Conservation (phyloP, 768 basidiomycete species). For the Cystofilobasidium bisporidii region DNA sequence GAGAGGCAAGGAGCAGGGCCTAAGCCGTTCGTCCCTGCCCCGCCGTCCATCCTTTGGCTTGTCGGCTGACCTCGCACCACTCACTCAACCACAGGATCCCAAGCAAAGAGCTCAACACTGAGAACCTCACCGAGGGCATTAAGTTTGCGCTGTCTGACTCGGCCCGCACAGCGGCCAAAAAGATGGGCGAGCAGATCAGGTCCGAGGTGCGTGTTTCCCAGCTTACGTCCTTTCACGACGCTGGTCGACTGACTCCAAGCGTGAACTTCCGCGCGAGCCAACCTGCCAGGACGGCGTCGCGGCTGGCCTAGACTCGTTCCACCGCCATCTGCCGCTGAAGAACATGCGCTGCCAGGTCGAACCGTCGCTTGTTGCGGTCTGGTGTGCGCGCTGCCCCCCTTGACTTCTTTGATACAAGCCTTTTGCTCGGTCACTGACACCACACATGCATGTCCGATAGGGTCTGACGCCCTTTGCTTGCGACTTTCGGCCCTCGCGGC, state of each 20-base stretch:
- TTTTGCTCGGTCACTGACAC: not conserved
- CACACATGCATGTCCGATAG: not conserved
- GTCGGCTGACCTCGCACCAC: no score
- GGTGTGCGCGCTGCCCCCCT: conserved; percentile 45
- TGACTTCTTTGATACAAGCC: not conserved
- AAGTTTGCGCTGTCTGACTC: conserved; percentile 44
- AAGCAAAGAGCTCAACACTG: conserved; percentile 48
- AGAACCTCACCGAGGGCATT: conserved; percentile 48
- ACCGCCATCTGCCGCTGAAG: conserved; percentile 52
- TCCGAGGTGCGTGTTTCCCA: conserved; percentile 47
- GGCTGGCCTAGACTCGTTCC: conserved; percentile 50
- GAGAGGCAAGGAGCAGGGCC: conserved; percentile 55
- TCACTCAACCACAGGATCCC: conserved; percentile 30
- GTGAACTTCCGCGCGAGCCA: not conserved
- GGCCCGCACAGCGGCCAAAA: conserved; percentile 45
- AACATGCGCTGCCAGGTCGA: conserved; percentile 57
- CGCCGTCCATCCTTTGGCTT: not conserved
- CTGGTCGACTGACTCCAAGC: not conserved
- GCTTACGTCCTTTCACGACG: no score
- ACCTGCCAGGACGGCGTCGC: conserved; percentile 45
- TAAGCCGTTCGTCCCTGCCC: conserved; percentile 38
- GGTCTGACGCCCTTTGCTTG: conserved; percentile 42
- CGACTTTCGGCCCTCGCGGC: conserved; percentile 52
- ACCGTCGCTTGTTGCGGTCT: conserved; percentile 48
- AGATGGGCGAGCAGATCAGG: conserved; percentile 49